Evolutionary conservation across 352 stramenopile genomes (phyloP).

Genomic region (Globisporangium perplexum): DNA sequence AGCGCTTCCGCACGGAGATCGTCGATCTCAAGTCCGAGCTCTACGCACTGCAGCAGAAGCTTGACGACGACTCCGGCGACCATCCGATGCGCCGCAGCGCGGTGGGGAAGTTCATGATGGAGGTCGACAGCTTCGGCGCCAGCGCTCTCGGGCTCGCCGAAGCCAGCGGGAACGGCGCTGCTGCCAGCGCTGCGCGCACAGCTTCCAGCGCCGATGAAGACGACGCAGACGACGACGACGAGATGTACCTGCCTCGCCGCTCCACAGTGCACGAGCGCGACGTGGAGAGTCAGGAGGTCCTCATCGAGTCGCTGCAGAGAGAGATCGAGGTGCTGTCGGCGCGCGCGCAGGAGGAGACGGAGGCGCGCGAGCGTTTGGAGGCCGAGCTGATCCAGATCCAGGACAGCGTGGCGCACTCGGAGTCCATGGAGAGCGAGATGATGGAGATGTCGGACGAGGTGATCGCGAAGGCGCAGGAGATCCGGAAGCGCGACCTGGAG

Average conservation of each 20-base stretch:
- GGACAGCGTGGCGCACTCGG: slow-evolving; percentile 50
- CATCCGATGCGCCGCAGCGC: slow-evolving; percentile 10
- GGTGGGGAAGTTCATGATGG: slow-evolving; percentile 7
- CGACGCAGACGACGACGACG: slow-evolving; percentile 22
- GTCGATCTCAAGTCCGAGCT: slow-evolving; percentile 85
- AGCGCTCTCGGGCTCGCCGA: slow-evolving; percentile 4
- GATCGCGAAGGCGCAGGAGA: slow-evolving; percentile 68
- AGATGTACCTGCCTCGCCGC: slow-evolving; percentile 22
- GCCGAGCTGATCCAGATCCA: slow-evolving; percentile 48
- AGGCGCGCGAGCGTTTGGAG: slow-evolving; percentile 49
- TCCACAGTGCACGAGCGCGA: slow-evolving; percentile 61
- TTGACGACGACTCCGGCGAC: slow-evolving; percentile 14
- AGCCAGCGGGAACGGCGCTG: background rate
- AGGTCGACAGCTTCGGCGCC: slow-evolving; percentile 15
- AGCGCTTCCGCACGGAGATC: slow-evolving; percentile 80
- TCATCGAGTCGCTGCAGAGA: slow-evolving; percentile 59
- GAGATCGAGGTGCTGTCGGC: slow-evolving; percentile 64
- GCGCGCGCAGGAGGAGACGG: slow-evolving; percentile 60
- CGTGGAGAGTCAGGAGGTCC: slow-evolving; percentile 47
- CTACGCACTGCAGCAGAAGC: slow-evolving; percentile 65
- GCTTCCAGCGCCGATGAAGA: background rate
- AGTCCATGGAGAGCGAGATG: slow-evolving; percentile 74
- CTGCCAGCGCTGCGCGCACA: background rate
- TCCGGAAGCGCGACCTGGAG: slow-evolving; percentile 53
- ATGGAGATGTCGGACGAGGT: slow-evolving; percentile 75